Evolutionary conservation across 306 rosid genomes (phyloP).

Genomic region (Vicia sativa): DNA sequence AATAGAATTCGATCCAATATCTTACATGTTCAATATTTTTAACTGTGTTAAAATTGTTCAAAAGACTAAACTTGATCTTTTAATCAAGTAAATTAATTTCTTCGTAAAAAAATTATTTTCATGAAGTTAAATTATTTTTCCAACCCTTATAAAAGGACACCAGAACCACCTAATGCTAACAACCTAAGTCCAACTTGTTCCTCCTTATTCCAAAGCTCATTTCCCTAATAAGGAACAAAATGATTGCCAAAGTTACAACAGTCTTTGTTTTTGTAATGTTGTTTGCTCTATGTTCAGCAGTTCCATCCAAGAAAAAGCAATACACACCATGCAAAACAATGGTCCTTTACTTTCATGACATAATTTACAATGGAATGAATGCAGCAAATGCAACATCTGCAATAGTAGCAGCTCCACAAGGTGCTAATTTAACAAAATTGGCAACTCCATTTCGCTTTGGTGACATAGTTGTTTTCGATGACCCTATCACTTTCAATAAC

Average conservation of each 20-base stretch:
- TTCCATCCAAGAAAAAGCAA: conserved; percentile 34
- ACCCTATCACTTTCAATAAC: conserved; percentile 70
- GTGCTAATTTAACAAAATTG: conserved; percentile 57
- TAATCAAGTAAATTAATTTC: too few species aligned
- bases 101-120: too few species aligned
- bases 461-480: conserved; percentile 65
- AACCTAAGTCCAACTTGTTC: too few species aligned
- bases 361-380: conserved; percentile 64
- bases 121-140: too few species aligned
- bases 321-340: conserved; percentile 60
- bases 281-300: conserved; percentile 44
- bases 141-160: too few species aligned
- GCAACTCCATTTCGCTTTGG: conserved; percentile 62
- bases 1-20: too few species aligned
- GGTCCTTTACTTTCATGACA: conserved; percentile 64
- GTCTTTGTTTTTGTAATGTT: conserved; percentile 21
- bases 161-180: too few species aligned
- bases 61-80: too few species aligned
- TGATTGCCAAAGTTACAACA: conserved; percentile 40
- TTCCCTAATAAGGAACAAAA: too few species aligned
- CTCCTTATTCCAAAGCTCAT: too few species aligned
- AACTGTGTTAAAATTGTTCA: too few species aligned
- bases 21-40: too few species aligned
- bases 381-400: conserved; percentile 69
- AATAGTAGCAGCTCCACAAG: conserved; percentile 69